Percentiles rank a stretch among this genome's conserved stretches.
Evolutionary conservation across 148 eudicot species (phyloP).

Genomic region (Persicaria tinctoria): DNA sequence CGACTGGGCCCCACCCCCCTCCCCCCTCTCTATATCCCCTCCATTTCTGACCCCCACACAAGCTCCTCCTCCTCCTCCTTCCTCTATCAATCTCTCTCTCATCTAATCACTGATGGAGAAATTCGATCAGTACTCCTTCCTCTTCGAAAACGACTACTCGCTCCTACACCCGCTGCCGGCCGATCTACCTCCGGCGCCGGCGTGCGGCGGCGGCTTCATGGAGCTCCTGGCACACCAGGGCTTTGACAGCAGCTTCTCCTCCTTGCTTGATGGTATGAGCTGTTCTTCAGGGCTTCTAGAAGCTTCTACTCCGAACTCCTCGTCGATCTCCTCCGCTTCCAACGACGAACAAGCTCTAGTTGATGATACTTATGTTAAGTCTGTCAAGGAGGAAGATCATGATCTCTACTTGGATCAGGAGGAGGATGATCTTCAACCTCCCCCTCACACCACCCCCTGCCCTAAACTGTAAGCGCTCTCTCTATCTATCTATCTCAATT

Average conservation of each 20-base stretch:
- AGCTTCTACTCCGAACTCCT: conserved; percentile 46
- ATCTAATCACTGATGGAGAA: background rate
- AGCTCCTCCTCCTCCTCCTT: background rate
- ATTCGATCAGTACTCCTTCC: background rate
- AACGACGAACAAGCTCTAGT: conserved; percentile 15
- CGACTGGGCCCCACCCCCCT: too few species aligned
- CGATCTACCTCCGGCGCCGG: conserved; percentile 5
- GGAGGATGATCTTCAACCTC: conserved; percentile 24
- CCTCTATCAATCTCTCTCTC: background rate
- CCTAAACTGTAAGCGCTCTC: background rate
- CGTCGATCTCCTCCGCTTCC: conserved; percentile 43
- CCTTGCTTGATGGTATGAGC: conserved; percentile 4
- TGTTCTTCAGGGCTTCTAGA: conserved; percentile 7
- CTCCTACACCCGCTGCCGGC: background rate
- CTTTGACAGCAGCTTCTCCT: conserved; percentile 9
- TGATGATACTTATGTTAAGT: background rate
- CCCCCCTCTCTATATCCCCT: background rate
- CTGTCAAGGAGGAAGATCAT: conserved; percentile 6
- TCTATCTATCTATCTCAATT: too few species aligned
- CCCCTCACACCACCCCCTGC: background rate
- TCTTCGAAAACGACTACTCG: background rate
- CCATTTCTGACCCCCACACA: background rate
- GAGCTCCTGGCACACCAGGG: conserved; percentile 58
- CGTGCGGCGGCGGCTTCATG: conserved; percentile 43
- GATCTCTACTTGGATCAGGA: conserved; percentile 18